Percentiles rank a stretch among this genome's conserved stretches.
Evolutionary conservation across 306 rosid genomes (phyloP).

Genomic region (Dalbergia oliveri): DNA sequence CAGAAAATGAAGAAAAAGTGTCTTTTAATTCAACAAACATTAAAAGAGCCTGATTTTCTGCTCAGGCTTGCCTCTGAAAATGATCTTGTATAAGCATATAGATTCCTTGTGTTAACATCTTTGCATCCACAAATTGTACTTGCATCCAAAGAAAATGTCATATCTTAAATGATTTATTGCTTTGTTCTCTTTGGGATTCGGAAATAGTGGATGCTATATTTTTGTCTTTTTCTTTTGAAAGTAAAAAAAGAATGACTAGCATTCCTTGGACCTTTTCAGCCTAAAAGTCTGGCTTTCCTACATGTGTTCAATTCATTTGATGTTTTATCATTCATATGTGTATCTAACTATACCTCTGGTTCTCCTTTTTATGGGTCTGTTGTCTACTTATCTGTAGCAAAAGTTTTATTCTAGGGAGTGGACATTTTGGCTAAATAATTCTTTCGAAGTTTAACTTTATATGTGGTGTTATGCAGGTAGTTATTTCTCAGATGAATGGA

Average conservation of each 20-base stretch:
- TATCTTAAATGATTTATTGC: not conserved
- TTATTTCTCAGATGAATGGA: slow-evolving; percentile 89
- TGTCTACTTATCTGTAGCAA: not conserved
- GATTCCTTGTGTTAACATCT: not conserved
- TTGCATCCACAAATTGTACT: not conserved
- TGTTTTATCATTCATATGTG: not conserved
- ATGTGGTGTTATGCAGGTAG: slow-evolving; percentile 63
- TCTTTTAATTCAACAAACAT: slow-evolving; percentile 19
- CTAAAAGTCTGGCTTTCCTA: not conserved
- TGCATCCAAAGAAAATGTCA: not conserved
- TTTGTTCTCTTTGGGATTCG: not conserved
- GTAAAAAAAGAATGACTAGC: too few species aligned
- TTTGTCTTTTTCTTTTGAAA: not conserved
- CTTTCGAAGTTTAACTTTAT: slow-evolving; percentile 23
- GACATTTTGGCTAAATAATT: slow-evolving; percentile 22
- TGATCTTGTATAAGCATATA: slow-evolving; percentile 8
- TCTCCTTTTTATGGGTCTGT: not conserved
- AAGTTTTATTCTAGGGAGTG: not conserved
- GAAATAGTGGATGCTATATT: slow-evolving; percentile 25
- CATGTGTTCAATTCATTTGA: not conserved
- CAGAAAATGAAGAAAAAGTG: slow-evolving; percentile 21
- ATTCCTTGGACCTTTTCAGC: not conserved
- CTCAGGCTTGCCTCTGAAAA: not conserved
- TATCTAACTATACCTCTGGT: not conserved
- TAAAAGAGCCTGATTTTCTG: slow-evolving; percentile 11